Conservation (phyloP, 306 rosid genomes). For the Benincasa hispida region DNA sequence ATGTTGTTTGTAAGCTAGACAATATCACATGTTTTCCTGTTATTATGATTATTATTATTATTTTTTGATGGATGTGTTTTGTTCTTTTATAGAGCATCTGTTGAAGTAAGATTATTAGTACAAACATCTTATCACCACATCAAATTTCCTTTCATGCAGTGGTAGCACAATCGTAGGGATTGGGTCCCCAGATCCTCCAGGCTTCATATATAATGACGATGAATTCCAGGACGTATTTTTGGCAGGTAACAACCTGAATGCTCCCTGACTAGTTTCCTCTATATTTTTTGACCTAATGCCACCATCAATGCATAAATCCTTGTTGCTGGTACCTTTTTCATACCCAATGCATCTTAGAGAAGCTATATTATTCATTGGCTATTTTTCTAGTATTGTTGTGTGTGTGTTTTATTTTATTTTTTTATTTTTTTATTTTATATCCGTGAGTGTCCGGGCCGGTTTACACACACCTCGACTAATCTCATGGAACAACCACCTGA, state of each 20-base stretch:
- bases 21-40: background rate
- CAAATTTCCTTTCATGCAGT: slow-evolving; percentile 32
- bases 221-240: slow-evolving; percentile 70
- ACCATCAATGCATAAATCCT: background rate
- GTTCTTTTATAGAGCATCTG: background rate
- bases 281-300: background rate
- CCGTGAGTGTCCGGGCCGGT: no score
- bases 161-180: slow-evolving; percentile 97
- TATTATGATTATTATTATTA: no score
- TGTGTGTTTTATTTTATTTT: no score
- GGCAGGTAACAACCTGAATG: slow-evolving; percentile 45
- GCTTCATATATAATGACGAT: slow-evolving; percentile 65
- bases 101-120: background rate
- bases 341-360: background rate
- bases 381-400: background rate
- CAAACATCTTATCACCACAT: background rate
- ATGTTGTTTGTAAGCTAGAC: background rate
- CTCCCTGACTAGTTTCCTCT: background rate
- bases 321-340: background rate
- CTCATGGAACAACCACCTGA: no score
- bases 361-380: background rate
- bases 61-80: no score
- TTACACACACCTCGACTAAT: no score
- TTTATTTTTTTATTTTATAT: no score
- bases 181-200: slow-evolving; percentile 97